Conservation (phyloP, 441 rosid genomes). For the Cnidoscolus chayamansa region DNA sequence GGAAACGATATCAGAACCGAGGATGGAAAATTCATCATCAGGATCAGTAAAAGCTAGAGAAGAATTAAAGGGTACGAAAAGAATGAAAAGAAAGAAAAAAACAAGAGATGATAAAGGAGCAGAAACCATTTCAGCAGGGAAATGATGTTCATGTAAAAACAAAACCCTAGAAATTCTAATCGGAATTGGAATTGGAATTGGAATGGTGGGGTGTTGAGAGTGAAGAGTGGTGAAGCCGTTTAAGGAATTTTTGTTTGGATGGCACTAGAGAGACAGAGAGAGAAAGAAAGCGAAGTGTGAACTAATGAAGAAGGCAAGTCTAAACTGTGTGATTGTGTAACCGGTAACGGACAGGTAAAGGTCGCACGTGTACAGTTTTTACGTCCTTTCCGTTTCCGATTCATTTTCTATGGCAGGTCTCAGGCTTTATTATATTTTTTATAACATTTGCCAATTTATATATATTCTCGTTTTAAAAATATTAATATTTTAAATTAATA, state of each 20-base stretch:
- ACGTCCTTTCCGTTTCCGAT: neutral
- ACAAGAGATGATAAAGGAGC: neutral
- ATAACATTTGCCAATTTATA: too few relatives aligned
- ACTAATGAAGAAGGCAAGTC: neutral
- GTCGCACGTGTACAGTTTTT: slow-evolving; percentile 15
- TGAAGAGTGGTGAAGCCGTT: neutral
- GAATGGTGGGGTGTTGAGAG: neutral
- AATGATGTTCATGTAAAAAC: slow-evolving; percentile 15
- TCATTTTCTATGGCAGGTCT: too few relatives aligned
- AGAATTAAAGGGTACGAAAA: neutral
- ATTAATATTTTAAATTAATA: too few relatives aligned
- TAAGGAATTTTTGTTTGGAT: slow-evolving; percentile 4
- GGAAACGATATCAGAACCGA: slow-evolving; percentile 17
- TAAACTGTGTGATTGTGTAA: neutral
- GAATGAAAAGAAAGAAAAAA: neutral
- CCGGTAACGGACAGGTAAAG: neutral
- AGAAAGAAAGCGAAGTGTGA: neutral
- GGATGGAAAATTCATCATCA: slow-evolving; percentile 19
- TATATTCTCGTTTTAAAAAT: too few relatives aligned
- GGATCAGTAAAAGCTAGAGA: slow-evolving; percentile 7
- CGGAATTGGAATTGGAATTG: neutral
- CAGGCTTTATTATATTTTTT: too few relatives aligned
- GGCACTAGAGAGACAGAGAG: neutral
- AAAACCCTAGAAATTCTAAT: slow-evolving; percentile 2
- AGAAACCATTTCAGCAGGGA: slow-evolving; percentile 17